Base-by-base conservation (phyloP, 2,329 filamentous ascomycete genomes). In the Apiospora koreana region DNA sequence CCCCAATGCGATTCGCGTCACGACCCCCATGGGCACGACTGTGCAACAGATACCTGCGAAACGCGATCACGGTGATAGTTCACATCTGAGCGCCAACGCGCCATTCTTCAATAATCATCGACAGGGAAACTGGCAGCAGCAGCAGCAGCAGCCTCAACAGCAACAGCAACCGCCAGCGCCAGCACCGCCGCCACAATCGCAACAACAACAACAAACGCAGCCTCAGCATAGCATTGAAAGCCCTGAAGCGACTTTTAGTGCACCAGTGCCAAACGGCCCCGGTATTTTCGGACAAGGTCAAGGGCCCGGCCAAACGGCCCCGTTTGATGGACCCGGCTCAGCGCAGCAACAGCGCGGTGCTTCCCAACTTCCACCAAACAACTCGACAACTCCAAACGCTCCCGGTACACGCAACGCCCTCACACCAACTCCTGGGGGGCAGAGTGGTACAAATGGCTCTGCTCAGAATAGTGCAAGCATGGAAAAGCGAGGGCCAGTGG, bases 1-100 rank as follows among this genome's bases (percentile, higher is more conserved):
- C 77, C 95, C 95, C 1, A 97, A 98, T 79, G 94, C 94, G 3
- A 99, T 99, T 73, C 88, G 97, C 73, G 96, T 99, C 21, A 99
- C 96, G 0, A 99, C 96, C 0, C 96, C 96, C 0, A 97, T 97
- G 85, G 96, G 96, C n/a, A 98, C 95, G 2, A 98, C 94, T 14
- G 94, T 97, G 1, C 92, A 95, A 75, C 94, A 94, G 12, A 97
- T 98, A 82, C 91, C 86, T 0, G 83, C 86, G 14, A 85, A 87
- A 71, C 67, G 54, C 18, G 79, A 81, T 41, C 87, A 89, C 3
- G 79, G 80, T 1, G 75, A 77, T 9, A 81, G 83, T 62, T 75
- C 78, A 3, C 80, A 82, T 28, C 73, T 80, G 5, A 80, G 78
- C 7, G 75, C 80, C 23, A 81, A 78, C 62, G 84, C 84, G 71